Evolutionary conservation across 2,329 filamentous ascomycete genomes (phyloP).

Genomic region (Pseudopyrenochaeta lycopersici): DNA sequence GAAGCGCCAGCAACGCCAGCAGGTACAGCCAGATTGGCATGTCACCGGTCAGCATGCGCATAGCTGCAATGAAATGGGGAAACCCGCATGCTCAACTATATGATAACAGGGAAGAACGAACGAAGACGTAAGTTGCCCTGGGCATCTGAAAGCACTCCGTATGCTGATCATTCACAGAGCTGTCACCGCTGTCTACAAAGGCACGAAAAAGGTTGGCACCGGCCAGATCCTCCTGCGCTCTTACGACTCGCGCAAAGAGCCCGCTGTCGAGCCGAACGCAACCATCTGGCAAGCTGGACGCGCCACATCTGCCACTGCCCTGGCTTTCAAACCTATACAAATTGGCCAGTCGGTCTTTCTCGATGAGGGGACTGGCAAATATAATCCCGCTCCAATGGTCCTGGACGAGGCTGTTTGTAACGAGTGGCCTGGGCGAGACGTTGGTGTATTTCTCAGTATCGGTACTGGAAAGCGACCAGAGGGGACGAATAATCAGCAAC

Average conservation of each 20-base stretch:
- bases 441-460: slow-evolving; percentile 91
- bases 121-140: slow-evolving; percentile 79
- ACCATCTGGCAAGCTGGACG: slow-evolving; percentile 97
- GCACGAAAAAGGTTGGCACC: slow-evolving; percentile 71
- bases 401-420: slow-evolving; percentile 91
- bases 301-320: slow-evolving; percentile 88
- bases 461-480: slow-evolving; percentile 89
- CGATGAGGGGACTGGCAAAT: slow-evolving; percentile 89
- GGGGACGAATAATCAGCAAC: slow-evolving; percentile 71
- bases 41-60: slow-evolving; percentile 64
- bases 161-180: slow-evolving; percentile 64
- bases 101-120: slow-evolving; percentile 83
- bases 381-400: slow-evolving; percentile 85
- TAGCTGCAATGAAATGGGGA: slow-evolving; percentile 68
- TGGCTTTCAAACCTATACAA: slow-evolving; percentile 95
- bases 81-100: slow-evolving; percentile 90
- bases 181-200: slow-evolving; percentile 90
- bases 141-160: no score
- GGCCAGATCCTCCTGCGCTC: slow-evolving; percentile 81
- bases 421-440: slow-evolving; percentile 92
- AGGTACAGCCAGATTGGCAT: slow-evolving; percentile 80
- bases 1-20: slow-evolving; percentile 82
- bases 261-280: slow-evolving; percentile 89
- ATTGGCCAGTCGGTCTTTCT: slow-evolving; percentile 94
- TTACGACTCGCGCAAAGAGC: slow-evolving; percentile 93